A percentile compares a stretch with the other conserved stretches of the same genome.
Conservation (phyloP, 805 yeast species). For the Zygotorulaspora chibaensis region DNA sequence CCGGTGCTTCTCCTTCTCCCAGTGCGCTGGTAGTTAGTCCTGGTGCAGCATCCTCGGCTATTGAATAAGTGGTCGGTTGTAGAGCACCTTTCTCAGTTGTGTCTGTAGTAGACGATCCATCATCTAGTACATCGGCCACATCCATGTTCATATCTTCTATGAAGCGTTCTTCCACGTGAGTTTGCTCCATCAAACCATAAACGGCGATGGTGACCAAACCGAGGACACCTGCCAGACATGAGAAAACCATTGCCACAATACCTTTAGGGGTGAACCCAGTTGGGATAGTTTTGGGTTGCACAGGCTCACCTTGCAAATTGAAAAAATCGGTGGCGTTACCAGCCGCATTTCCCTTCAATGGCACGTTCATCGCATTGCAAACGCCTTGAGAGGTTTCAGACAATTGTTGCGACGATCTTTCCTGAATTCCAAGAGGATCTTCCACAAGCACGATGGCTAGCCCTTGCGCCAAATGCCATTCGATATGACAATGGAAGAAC, state of each 20-base stretch:
- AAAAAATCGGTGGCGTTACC: slow-evolving; percentile 60
- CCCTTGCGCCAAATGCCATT: slow-evolving; percentile 97
- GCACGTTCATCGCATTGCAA: slow-evolving; percentile 56
- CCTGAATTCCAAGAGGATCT: slow-evolving; percentile 70
- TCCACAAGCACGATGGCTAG: slow-evolving; percentile 76
- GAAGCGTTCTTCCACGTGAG: slow-evolving; percentile 60
- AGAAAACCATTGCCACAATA: slow-evolving; percentile 88
- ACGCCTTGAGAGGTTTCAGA: slow-evolving; percentile 55
- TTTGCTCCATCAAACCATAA: slow-evolving; percentile 84
- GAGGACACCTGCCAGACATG: slow-evolving; percentile 76
- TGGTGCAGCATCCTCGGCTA: no score
- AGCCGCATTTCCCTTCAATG: slow-evolving; percentile 81
- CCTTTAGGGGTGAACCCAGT: slow-evolving; percentile 92
- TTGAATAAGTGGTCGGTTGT: not conserved
- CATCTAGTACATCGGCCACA: slow-evolving; percentile 36
- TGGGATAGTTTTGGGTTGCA: slow-evolving; percentile 66
- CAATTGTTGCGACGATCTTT: slow-evolving; percentile 48
- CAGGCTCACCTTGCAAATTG: slow-evolving; percentile 71
- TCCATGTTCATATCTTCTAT: slow-evolving; percentile 50
- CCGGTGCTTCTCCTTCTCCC: not conserved
- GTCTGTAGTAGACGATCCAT: slow-evolving; percentile 2
- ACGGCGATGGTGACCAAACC: slow-evolving; percentile 73
- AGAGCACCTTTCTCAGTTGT: slow-evolving; percentile 1
- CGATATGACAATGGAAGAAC: slow-evolving; percentile 98
- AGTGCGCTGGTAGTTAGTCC: slow-evolving; percentile 1